Evolutionary conservation across 495 filamentous ascomycete genomes (phyloP).

Genomic region (Cercophora sp.): DNA sequence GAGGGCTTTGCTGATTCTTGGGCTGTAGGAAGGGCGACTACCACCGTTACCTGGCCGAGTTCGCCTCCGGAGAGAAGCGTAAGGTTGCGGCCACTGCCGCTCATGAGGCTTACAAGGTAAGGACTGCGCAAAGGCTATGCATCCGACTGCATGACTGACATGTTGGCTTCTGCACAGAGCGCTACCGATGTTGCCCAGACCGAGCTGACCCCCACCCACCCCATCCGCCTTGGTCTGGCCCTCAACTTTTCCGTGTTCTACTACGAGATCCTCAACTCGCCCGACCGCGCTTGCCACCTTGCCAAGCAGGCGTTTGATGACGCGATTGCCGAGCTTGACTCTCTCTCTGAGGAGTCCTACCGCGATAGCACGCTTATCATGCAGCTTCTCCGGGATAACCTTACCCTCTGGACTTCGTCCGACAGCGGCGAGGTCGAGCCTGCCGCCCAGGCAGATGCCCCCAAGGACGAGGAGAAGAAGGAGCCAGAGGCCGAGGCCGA

Average conservation of each 20-base stretch:
- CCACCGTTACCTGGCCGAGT: conserved; percentile 98
- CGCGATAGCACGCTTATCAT: conserved; percentile 99
- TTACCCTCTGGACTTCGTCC: conserved; percentile 98
- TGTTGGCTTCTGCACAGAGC: conserved; percentile 53
- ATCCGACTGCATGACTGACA: not conserved
- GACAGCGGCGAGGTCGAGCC: conserved; percentile 81
- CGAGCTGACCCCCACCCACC: conserved; percentile 96
- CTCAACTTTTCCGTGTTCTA: conserved; percentile 99
- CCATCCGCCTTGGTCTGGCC: conserved; percentile 95
- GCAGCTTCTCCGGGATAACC: conserved; percentile 98
- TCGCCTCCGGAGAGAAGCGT: conserved; percentile 97
- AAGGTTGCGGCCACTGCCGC: conserved; percentile 94
- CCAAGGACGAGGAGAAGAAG: conserved; percentile 61
- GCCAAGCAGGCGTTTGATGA: conserved; percentile 99
- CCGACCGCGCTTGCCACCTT: conserved; percentile 96
- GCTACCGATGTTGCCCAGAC: conserved; percentile 98
- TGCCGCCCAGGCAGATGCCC: conserved; percentile 50
- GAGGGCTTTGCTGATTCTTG: no score
- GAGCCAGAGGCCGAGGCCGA: conserved; percentile 52
- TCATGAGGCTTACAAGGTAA: conserved; percentile 98
- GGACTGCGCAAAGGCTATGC: not conserved
- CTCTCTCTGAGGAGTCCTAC: conserved; percentile 97
- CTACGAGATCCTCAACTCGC: conserved; percentile 99
- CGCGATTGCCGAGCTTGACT: conserved; percentile 98
- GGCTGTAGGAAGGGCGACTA: conserved; percentile 93